Conservation (phyloP, 192 early-diverging fungal genomes). For the Borealophlyctis nickersoniae region DNA sequence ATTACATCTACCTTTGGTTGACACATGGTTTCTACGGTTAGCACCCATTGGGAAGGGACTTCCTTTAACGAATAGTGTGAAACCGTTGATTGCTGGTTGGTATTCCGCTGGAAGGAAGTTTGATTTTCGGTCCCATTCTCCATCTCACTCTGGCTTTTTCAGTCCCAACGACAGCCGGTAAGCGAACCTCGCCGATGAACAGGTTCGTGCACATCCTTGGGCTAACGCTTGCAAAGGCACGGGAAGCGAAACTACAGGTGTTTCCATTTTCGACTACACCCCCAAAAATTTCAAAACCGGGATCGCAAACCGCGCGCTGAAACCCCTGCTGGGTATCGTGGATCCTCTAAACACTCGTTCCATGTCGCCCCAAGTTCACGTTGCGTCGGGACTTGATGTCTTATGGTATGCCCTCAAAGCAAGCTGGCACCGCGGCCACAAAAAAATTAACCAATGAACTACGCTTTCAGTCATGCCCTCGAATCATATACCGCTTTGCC, state of each 20-base stretch:
- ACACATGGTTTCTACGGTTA: slow-evolving; percentile 9
- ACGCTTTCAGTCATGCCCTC: slow-evolving; percentile 65
- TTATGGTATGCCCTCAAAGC: slow-evolving; percentile 44
- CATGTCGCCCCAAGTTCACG: slow-evolving; percentile 83
- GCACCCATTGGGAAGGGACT: slow-evolving; percentile 85
- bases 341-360: slow-evolving; percentile 84
- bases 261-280: slow-evolving; percentile 89
- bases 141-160: too few species aligned
- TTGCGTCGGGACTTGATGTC: slow-evolving; percentile 83
- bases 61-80: slow-evolving; percentile 67
- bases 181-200: neutral
- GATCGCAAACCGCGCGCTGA: slow-evolving; percentile 79
- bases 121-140: too few species aligned
- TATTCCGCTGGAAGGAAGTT: too few species aligned
- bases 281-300: slow-evolving; percentile 83
- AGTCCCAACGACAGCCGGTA: slow-evolving; percentile 5
- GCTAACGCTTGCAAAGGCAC: too few species aligned
- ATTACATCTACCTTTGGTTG: neutral
- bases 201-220: slow-evolving; percentile 46
- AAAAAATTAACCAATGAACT: neutral
- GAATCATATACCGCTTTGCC: slow-evolving; percentile 92
- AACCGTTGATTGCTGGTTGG: slow-evolving; percentile 75
- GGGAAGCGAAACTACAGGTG: slow-evolving; percentile 87
- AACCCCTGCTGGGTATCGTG: slow-evolving; percentile 80
- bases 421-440: slow-evolving; percentile 1